Base-by-base conservation (phyloP, 768 basidiomycete genomes). In the Podaxis rugospora region DNA sequence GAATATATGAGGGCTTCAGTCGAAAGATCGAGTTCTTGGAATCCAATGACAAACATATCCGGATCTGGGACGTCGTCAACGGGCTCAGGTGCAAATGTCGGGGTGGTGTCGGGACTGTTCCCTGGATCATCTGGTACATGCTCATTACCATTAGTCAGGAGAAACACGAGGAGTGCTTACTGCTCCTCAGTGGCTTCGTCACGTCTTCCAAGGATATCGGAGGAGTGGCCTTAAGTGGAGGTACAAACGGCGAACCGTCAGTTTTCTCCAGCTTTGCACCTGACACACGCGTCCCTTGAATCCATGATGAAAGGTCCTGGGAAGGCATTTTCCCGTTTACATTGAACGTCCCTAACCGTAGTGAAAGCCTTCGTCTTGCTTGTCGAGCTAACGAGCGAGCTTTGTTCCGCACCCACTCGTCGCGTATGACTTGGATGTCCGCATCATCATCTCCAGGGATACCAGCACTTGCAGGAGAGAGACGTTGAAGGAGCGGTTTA, bases 281-380 rank as follows among this genome's bases (percentile, higher is more conserved):
- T 32, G 60, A 27, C 21, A 54, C 55, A n/a, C 37, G 9, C 46
- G 57, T 65, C 49, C 75, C 70, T 46, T 81, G 74, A 32, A 91
- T 66, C 90, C 91, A 93, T 2, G 80, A 70, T 4, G 83, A 82
- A 7, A 93, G 72, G 67, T 91, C 88, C 64, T 89, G 87, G 2
- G 87, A 84, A 0, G 92, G 89, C 39, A 82, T 65, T 66, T 85
- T 86, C 1, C 90, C 91, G 65, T 92, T 92, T 50, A 93, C 91
- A 65, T 94, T 94, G 76, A 93, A 94, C 0, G 89, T 90, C 21
- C 92, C 90, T 16, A 89, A 62, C 5, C 89, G 86, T 52, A 93
- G 68, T 35, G 66, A 74, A n/a, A 82, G 63, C 49, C 62, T 63
- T 40, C 70, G 64, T 50, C 66, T 68, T n/a, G 74, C 76, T 51